Evolutionary conservation across 192 early-diverging fungal species (phyloP), one percentile per base, ranked within the genome.

Genomic region (Coemansia sp.): DNA sequence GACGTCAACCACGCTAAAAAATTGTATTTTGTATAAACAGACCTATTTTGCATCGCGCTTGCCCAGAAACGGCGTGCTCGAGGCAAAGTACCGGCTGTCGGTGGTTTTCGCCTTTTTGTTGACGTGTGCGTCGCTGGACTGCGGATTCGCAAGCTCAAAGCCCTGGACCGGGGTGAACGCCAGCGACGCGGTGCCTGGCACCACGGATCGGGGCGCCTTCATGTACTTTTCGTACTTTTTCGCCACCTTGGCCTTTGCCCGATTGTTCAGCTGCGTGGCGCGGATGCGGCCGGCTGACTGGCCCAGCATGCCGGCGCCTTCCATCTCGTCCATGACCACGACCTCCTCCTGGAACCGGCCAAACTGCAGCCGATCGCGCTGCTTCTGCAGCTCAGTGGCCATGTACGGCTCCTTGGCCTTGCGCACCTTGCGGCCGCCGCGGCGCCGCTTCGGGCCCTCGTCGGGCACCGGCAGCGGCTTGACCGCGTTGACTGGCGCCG

Each of bases 141-240:
- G 88, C 2, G 95, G 95, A 58, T 95, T 91, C 22, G 86, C 84
- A 21, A 98, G 64, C 70, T 98, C 95, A 59, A 98, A 89, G 49
- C 93, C 93, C 60, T 98, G 91, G 17, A 95, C 87, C 12, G 95
- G 93, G 7, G 93, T 98, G 53, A 98, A 96, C 1, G 95, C 88
- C 11, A 98, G 77, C 15, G 92, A 93, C 0, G 92, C 85, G 41
- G 93, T 75, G 8, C 95, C 95, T 19, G 92, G 90, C 3, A 87
- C 85, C 4, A 66, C 55, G 8, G 68, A 58, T 4, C 39, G 50
- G 38, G 63, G 67, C 19, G 55, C 52, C 48, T 75, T 58, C 67
- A 79, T 48, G 66, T 82, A 55, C 60, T 66, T 60, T 77, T 55
- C 79, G 83, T 70, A 76, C 67, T 78, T 85, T 77, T 69, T 76